Evolutionary conservation across 163 green algal genomes (phyloP), one percentile per base, ranked within the genome.

Genomic region (Coccomyxa subellipsoidea): DNA sequence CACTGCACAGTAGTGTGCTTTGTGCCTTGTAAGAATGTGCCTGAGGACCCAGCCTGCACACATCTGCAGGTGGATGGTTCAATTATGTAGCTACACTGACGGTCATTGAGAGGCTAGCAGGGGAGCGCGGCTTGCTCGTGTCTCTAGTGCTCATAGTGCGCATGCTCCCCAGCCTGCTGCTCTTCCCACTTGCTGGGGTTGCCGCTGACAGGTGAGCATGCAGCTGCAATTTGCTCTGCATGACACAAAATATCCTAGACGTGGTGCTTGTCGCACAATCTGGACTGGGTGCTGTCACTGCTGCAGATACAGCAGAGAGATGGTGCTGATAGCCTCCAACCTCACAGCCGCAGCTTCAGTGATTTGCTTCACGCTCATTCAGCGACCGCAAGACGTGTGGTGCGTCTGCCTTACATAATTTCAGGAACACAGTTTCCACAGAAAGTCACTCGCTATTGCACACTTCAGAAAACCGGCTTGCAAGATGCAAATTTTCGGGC

Each of bases 61-160:
- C 47, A 59, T 23, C 5, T n/a, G 47, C 47, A 59, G 47, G 47
- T 59, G 37, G 66, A 27, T 87, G 84, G 84, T 79, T 83, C 9
- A 87, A 85, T 32, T 93, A 90, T 73, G 78, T 93, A 8, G 88
- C 89, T 18, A 87, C 83, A 0, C 77, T 93, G 53, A 54, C 31
- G 6, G 75, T 92, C 1, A 83, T 90, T 0, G 69, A 87, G 39
- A 36, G 75, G 12, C 82, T 88, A 38, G 85, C 77, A 5, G 81
- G 75, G 54, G 79, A 84, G 36, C 85, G 53, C 7, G 85, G 84
- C 38, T 36, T 92, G 54, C 78, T 87, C 25, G 47, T 92, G 3
- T 82, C 72, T 7, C 77, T 38, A 23, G 82, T 91, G 0, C 37
- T 93, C 0, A 76, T 92, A 27, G 71, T 91, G 32, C 81, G 84